Conservation (phyloP, 257 asterid genomes). For the Solanum appendiculatum region DNA sequence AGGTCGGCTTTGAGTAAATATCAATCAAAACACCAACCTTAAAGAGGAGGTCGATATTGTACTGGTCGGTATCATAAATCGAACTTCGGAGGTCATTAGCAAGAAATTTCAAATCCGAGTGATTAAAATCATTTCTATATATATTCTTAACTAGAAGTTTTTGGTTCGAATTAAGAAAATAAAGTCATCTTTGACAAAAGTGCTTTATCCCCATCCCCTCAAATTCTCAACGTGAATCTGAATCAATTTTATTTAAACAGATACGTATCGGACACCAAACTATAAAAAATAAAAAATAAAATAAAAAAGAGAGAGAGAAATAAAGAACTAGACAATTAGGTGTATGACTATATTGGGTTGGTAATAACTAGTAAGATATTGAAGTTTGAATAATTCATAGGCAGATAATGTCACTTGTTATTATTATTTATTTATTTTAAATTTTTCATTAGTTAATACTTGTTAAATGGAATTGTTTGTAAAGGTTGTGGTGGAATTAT, state of each 20-base stretch:
- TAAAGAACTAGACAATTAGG: not conserved
- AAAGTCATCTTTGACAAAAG: not conserved
- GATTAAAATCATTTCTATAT: not conserved
- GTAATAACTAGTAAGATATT: not conserved
- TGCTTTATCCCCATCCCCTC: not conserved
- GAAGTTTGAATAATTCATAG: not conserved
- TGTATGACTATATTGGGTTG: not conserved
- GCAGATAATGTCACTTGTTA: not conserved
- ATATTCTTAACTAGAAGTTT: not conserved
- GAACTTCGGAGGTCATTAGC: not conserved
- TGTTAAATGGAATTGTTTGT: not conserved
- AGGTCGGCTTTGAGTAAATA: not conserved
- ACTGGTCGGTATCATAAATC: not conserved
- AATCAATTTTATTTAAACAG: not conserved
- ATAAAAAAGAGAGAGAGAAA: too few relatives aligned
- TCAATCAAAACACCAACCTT: not conserved
- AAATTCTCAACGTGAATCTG: not conserved
- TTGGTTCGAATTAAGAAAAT: accelerated
- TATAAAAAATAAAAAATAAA: too few relatives aligned
- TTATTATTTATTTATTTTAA: not conserved
- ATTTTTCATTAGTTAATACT: not conserved
- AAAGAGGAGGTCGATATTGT: not conserved
- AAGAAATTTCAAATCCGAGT: not conserved
- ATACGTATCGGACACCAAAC: not conserved
- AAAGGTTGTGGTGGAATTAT: not conserved